Evolutionary conservation across 352 stramenopile species (phyloP), one percentile per base, ranked within the genome.

Genomic region (Thalassiosira hispida): DNA sequence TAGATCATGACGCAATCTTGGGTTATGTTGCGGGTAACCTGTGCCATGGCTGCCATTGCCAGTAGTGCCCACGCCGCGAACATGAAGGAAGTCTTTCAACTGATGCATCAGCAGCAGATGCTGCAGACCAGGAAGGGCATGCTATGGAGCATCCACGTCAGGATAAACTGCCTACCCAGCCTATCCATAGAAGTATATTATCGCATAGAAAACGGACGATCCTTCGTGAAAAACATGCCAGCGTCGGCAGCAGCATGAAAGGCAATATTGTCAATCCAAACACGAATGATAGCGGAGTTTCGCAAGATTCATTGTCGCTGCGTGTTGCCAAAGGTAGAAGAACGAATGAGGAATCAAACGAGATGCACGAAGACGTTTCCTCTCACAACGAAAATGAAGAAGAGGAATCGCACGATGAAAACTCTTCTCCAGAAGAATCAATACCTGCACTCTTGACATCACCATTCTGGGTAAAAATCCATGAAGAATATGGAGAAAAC

Each of bases 381-480:
- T 63, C 55, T 16, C 25, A 44, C 9, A 47, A 23, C 22, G 16
- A 25, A n/a, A 14, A 44, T 47, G 18, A 49, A 29, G 31, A 44
- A 18, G 18, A 63, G 29, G 1, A 25, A 29, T 16, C 55, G 27
- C 23, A 67, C 8, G 11, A 40, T 35, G 23, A 40, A 25, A 14
- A 23, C 18, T 29, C 14, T 18, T 65, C 56, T 5, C 38, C 56
- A 66, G 0, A 4, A 22, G 25, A 70, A 47, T 14, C 49, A n/a
- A 27, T 51, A 1, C 42, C 53, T 5, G 44, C 73, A 9, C 40
- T 71, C 0, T 47, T 76, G 49, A 53, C 55, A 62, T 76, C 63
- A 14, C 56, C 55, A 23, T 76, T 46, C 38, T 84, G 76, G 76
- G 55, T 70, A 9, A 61, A 66, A 18, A 76, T 84, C 18, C 35